phyloP scores from a whole-genome alignment of 2,329 filamentous ascomycete genomes.

The Hymenoscyphus albidus region DNA sequence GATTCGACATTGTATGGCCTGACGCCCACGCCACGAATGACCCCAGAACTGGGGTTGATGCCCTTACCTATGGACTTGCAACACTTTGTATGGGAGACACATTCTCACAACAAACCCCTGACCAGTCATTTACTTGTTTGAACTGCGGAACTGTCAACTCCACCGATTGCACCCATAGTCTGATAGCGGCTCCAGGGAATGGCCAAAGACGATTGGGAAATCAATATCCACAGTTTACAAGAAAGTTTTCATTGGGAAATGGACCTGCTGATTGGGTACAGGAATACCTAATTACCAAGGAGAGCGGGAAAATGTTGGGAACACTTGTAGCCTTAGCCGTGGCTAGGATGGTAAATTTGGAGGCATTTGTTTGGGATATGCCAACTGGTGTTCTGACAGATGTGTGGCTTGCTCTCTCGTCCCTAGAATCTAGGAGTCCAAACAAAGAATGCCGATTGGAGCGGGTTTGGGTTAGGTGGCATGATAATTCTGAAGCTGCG shows the following conservation, averaged over 20 bases:
- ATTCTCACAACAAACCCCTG: constrained; percentile 38
- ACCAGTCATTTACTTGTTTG: constrained; percentile 30
- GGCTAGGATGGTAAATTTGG: constrained; percentile 76
- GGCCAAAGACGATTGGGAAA: constrained; percentile 55
- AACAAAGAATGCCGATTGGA: constrained; percentile 64
- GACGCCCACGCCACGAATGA: constrained; percentile 62
- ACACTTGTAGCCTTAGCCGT: constrained; percentile 75
- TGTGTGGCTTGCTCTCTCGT: constrained; percentile 75
- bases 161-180: constrained; percentile 27
- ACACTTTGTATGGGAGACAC: constrained; percentile 72
- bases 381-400: constrained; percentile 77
- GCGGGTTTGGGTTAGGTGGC: constrained; percentile 77
- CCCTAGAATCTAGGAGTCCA: constrained; percentile 54
- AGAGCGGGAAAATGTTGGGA: constrained; percentile 84
- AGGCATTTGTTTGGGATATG: constrained; percentile 87
- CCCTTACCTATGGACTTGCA: constrained; percentile 75
- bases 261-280: constrained; percentile 74
- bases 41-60: constrained; percentile 71
- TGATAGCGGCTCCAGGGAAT: constrained; percentile 15
- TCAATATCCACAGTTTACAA: constrained; percentile 73
- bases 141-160: constrained; percentile 33
- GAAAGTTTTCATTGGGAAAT: constrained; percentile 82
- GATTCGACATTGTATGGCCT: constrained; percentile 87
- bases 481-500: constrained; percentile 56
- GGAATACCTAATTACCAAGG: constrained; percentile 78